A percentile compares a stretch with the other conserved stretches of the same genome.
Evolutionary conservation across 768 basidiomycete species (phyloP).

Genomic region (Panaeolus papilionaceus): DNA sequence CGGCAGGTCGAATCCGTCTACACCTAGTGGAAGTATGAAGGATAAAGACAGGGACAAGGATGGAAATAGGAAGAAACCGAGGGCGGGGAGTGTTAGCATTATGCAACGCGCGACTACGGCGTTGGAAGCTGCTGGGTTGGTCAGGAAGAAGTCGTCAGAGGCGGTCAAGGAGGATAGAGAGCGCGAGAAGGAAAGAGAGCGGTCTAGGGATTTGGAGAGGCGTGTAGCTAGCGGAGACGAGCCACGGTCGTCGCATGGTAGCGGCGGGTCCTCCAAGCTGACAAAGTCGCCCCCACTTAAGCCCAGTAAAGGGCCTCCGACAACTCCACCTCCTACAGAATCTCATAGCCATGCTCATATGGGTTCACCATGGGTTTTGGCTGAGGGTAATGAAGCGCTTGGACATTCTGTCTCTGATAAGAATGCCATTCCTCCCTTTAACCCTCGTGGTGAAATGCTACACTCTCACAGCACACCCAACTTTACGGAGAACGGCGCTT

Average conservation of each 20-base stretch:
- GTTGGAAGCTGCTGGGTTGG: constrained; percentile 83
- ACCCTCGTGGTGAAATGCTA: constrained; percentile 58
- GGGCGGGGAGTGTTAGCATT: constrained; percentile 93
- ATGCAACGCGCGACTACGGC: constrained; percentile 96
- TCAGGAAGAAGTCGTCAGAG: constrained; percentile 83
- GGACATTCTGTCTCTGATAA: constrained; percentile 30
- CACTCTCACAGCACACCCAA: constrained; percentile 53
- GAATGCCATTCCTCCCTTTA: constrained; percentile 36
- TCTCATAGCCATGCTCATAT: constrained; percentile 36
- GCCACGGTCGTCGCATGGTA: constrained; percentile 68
- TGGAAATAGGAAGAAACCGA: constrained; percentile 65
- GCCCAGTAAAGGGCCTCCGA: constrained; percentile 48
- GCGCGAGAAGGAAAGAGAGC: constrained; percentile 49
- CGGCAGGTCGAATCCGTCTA: constrained; percentile 68
- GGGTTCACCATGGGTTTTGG: constrained; percentile 79
- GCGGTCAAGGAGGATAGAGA: constrained; percentile 70
- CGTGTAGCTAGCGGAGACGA: constrained; percentile 56
- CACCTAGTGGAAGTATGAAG: constrained; percentile 67
- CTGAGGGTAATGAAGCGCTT: constrained; percentile 50
- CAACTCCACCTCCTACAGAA: constrained; percentile 59
- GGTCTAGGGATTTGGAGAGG: constrained; percentile 49
- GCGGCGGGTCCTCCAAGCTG: constrained; percentile 61
- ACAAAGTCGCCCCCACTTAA: constrained; percentile 74
- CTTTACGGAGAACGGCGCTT: constrained; percentile 33
- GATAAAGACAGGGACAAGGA: constrained; percentile 55